Evolutionary conservation across 768 basidiomycete genomes (phyloP).

Genomic region (Leucosporidium yakuticum): DNA sequence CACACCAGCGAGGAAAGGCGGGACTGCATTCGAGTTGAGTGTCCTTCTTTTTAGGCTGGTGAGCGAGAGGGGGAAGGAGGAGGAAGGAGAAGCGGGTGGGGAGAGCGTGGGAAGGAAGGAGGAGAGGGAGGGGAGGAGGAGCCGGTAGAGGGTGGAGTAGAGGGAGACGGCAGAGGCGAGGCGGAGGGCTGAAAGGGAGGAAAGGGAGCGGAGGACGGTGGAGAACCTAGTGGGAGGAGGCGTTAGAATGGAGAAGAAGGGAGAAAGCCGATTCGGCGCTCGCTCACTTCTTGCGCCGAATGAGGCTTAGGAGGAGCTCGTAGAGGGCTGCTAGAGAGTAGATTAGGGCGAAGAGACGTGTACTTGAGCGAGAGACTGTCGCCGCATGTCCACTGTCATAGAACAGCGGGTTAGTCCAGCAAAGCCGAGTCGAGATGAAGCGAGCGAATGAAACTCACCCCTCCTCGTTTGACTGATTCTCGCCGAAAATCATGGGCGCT

Average conservation of each 20-base stretch:
- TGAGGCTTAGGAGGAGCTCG: neutral
- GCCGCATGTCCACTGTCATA: neutral
- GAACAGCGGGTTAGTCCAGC: too few species aligned
- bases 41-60: neutral
- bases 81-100: too few species aligned
- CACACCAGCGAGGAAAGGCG: neutral
- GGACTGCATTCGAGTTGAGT: neutral
- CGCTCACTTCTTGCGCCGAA: too few species aligned
- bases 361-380: neutral
- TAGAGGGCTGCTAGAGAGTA: neutral
- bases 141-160: slow-evolving; percentile 1
- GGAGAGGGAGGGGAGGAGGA: neutral
- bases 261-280: neutral
- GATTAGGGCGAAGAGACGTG: neutral
- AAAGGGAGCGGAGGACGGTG: neutral
- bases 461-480: too few species aligned
- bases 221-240: neutral
- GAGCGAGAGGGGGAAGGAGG: neutral
- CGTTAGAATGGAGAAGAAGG: neutral
- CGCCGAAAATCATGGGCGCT: too few species aligned
- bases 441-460: too few species aligned
- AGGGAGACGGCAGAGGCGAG: neutral
- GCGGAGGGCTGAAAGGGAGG: neutral
- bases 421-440: too few species aligned
- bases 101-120: neutral